Base-by-base conservation (phyloP, 1,284 basidiomycete genomes). In the Ceraceosorus guamensis region DNA sequence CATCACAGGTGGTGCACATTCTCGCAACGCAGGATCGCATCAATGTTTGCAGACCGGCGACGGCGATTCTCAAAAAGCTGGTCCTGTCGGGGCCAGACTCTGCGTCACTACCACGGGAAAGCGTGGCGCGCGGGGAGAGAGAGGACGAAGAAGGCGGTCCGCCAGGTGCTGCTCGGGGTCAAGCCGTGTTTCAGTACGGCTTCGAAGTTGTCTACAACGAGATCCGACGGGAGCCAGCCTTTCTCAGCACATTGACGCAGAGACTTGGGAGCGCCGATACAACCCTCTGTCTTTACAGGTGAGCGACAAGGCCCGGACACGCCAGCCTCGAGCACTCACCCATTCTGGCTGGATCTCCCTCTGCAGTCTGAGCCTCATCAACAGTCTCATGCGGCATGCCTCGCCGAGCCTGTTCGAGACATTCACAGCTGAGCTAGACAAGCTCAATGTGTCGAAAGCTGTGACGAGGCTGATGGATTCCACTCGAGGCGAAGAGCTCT, bases 21-120 rank as follows among this genome's bases (percentile, higher is more conserved):
- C 81, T 95, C 43, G 85, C 60, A 0, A 48, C 53, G 0, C 60
- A 66, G 39, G 70, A 71, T 50, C 59, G 70, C 30, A 71, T 92
- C 80, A 98, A 98, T 65, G 87, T 97, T 62, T 89, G 89, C 66
- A 85, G 92, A n/a, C 92, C 92, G 10, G 91, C 92, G 1, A 95
- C 91, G n/a, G 86, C 88, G 46, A 91, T 93, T 57, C 81, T 93
- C 59, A 88, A 89, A 78, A 86, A 86, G 66, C 82, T 92, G 16
- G 88, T 91, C 30, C 55, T 73, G 6, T 67, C 66, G 4, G 69
- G 67, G 5, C 60, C 65, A 5, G 31, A 63, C 31, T 60, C 65
- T 24, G 62, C 67, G 33, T 60, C 67, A 16, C 56, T 59, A 43
- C 52, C 50, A 16, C 30, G 48, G 31, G 63, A 56, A 14, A 65